Conservation (phyloP, 2,329 filamentous ascomycete species). For the Colletotrichum sp. region DNA sequence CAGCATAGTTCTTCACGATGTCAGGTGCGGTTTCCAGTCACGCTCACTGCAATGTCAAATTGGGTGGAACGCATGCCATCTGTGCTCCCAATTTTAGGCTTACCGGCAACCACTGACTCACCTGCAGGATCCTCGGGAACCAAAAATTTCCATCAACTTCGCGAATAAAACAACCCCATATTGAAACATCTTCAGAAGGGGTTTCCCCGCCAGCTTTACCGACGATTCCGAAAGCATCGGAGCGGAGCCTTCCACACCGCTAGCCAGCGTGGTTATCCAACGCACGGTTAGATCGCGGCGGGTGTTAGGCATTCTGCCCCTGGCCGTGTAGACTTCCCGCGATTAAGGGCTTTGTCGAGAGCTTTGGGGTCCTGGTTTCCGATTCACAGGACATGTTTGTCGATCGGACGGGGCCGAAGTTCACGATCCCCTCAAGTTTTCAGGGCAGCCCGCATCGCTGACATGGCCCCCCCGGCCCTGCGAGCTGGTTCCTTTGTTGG, state of each 20-base stretch:
- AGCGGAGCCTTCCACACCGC: neutral
- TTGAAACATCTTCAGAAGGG: neutral
- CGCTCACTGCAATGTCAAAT: neutral
- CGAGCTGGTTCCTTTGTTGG: constrained; percentile 8
- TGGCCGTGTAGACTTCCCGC: neutral
- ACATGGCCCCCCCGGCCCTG: neutral
- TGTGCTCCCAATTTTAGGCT: neutral
- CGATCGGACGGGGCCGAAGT: constrained; percentile 14
- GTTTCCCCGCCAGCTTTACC: neutral
- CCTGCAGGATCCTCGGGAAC: neutral
- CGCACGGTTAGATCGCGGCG: neutral
- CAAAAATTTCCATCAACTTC: neutral
- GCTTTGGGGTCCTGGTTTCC: neutral
- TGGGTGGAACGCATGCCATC: neutral
- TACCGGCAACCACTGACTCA: neutral
- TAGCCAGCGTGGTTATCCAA: neutral
- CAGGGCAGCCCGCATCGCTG: constrained; percentile 14
- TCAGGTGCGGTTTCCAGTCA: neutral
- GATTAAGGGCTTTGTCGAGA: neutral
- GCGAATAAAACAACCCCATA: neutral
- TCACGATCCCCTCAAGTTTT: constrained; percentile 13
- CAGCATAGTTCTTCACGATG: neutral
- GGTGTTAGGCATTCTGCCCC: neutral
- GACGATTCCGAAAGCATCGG: neutral
- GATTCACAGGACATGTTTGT: constrained; percentile 4